Evolutionary conservation across 2,329 filamentous ascomycete species (phyloP).

Genomic region (Fusarium sp.): DNA sequence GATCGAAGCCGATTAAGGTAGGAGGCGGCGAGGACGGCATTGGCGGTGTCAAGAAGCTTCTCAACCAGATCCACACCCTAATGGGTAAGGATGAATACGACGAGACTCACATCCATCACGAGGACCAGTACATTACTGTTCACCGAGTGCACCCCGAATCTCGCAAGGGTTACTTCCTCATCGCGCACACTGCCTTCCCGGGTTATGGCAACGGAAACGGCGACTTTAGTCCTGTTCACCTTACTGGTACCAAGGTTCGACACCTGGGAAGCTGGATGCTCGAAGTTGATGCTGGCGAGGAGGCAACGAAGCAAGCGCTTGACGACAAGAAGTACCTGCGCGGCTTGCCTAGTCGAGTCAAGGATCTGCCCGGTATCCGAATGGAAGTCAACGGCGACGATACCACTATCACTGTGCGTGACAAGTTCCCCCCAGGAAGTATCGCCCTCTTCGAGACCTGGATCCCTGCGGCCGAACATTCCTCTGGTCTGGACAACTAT

Average conservation of each 20-base stretch:
- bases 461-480: conserved; percentile 89
- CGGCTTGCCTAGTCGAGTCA: conserved; percentile 86
- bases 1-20: conserved; percentile 66
- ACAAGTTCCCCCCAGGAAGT: conserved; percentile 90
- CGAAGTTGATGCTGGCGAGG: conserved; percentile 83
- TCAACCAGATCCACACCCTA: conserved; percentile 93
- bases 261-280: conserved; percentile 92
- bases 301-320: conserved; percentile 72
- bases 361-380: conserved; percentile 77
- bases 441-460: conserved; percentile 97
- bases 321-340: conserved; percentile 78
- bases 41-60: conserved; percentile 87
- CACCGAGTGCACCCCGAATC: conserved; percentile 94
- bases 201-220: conserved; percentile 89
- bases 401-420: conserved; percentile 82
- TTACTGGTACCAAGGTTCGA: conserved; percentile 86
- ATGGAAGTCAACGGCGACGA: conserved; percentile 79
- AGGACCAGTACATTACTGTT: conserved; percentile 95
- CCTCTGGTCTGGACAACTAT: conserved; percentile 84
- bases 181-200: conserved; percentile 95
- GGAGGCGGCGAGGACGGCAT: conserved; percentile 85
- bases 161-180: conserved; percentile 92
- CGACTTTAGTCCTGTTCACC: conserved; percentile 80
- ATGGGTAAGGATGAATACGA: conserved; percentile 97
- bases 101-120: conserved; percentile 96